These are phyloP conservation scores for Diversispora eburnea DNA, from an alignment of 192 early-diverging fungal genomes.

Conservation along the genomic window DNA sequence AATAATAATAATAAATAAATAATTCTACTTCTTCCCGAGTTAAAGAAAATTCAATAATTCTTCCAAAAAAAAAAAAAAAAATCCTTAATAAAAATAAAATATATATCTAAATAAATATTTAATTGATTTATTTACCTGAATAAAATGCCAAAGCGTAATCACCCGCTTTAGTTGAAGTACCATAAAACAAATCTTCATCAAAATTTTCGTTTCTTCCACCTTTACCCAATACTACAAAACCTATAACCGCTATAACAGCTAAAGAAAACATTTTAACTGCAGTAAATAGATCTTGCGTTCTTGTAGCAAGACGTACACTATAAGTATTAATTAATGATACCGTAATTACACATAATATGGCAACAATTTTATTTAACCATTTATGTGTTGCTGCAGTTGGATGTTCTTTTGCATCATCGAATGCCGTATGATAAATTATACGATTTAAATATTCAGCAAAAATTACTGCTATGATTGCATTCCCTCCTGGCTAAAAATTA, in stretches of 20 bases:
- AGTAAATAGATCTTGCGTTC: slow-evolving; percentile 70
- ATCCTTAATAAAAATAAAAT: no score
- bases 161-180: slow-evolving; percentile 51
- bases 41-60: no score
- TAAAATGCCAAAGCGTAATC: slow-evolving; percentile 75
- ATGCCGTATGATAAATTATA: slow-evolving; percentile 58
- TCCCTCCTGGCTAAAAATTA: slow-evolving; percentile 51
- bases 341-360: slow-evolving; percentile 52
- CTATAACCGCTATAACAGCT: slow-evolving; percentile 62
- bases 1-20: background rate
- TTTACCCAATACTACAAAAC: slow-evolving; percentile 62
- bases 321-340: slow-evolving; percentile 66
- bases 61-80: no score
- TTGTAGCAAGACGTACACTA: slow-evolving; percentile 59
- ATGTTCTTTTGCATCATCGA: slow-evolving; percentile 28
- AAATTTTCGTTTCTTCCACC: slow-evolving; percentile 54
- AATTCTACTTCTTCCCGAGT: no score
- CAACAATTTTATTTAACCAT: slow-evolving; percentile 54
- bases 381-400: slow-evolving; percentile 34
- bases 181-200: slow-evolving; percentile 56
- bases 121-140: slow-evolving; percentile 36
- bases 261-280: slow-evolving; percentile 68
- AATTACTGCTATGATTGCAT: slow-evolving; percentile 73
- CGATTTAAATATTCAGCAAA: slow-evolving; percentile 74
- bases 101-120: no score